Evolutionary conservation across 768 basidiomycete genomes (phyloP).

Genomic region (Mycena capillaripes): DNA sequence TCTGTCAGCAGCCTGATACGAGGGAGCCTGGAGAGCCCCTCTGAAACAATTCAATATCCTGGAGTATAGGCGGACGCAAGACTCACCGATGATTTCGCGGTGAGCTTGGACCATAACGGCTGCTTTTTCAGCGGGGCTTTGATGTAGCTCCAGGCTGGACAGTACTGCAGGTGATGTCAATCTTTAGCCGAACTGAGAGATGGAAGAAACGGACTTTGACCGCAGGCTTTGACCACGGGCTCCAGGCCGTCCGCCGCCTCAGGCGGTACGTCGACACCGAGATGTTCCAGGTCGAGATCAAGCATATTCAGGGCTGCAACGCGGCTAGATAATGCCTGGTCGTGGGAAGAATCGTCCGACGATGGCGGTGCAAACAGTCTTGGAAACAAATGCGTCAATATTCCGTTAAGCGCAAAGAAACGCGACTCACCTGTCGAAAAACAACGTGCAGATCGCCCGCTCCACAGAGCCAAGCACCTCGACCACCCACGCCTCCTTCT

Average conservation of each 20-base stretch:
- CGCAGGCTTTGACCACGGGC: constrained; percentile 78
- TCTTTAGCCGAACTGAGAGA: background rate
- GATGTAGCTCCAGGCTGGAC: constrained; percentile 55
- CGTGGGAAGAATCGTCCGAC: constrained; percentile 85
- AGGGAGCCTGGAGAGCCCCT: constrained; percentile 81
- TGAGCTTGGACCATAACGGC: constrained; percentile 87
- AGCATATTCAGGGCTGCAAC: constrained; percentile 94
- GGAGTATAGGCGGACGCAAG: constrained; percentile 1
- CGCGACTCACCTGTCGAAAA: constrained; percentile 84
- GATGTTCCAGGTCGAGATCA: constrained; percentile 89
- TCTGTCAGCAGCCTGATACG: constrained; percentile 82
- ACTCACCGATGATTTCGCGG: constrained; percentile 86
- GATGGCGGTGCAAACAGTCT: constrained; percentile 83
- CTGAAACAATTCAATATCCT: constrained; percentile 51
- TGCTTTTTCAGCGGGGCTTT: constrained; percentile 83
- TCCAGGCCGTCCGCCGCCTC: constrained; percentile 65
- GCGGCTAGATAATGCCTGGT: constrained; percentile 89
- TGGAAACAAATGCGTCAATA: background rate
- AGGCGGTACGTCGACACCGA: constrained; percentile 85
- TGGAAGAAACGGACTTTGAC: constrained; percentile 72
- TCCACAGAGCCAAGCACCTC: constrained; percentile 84
- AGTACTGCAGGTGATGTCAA: constrained; percentile 42
- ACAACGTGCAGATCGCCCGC: constrained; percentile 73
- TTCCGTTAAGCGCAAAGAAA: constrained; percentile 6
- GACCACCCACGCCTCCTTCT: constrained; percentile 62